Percentiles rank a stretch among this genome's conserved stretches.
Conservation (phyloP, 78 protist genomes). For the Dictyostelium citrinum region DNA sequence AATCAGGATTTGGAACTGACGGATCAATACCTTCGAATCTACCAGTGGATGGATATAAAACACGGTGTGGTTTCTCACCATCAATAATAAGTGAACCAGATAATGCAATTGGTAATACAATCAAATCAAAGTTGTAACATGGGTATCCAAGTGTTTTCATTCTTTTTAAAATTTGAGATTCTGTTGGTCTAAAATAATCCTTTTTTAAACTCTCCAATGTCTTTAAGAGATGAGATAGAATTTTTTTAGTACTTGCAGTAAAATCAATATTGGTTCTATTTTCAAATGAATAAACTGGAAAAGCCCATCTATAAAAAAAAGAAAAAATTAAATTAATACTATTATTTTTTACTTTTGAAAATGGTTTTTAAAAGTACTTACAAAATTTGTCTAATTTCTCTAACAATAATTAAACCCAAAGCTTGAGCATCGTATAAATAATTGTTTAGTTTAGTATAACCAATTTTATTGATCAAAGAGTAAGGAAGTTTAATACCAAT, state of each 20-base stretch:
- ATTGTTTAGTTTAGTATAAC: conserved; percentile 48
- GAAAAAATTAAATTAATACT: neutral
- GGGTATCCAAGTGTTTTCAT: conserved; percentile 63
- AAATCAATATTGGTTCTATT: neutral
- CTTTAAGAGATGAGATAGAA: conserved; percentile 34
- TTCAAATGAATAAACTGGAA: conserved; percentile 21
- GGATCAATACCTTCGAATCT: conserved; percentile 73
- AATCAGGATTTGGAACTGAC: conserved; percentile 68
- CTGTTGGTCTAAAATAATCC: conserved; percentile 70
- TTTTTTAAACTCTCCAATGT: conserved; percentile 54
- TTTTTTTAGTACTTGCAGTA: conserved; percentile 22
- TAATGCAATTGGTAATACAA: conserved; percentile 30
- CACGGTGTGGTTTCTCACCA: conserved; percentile 61
- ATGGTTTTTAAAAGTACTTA: neutral
- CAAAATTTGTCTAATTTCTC: conserved; percentile 70
- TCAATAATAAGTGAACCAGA: conserved; percentile 34
- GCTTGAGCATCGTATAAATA: conserved; percentile 66
- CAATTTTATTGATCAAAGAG: conserved; percentile 18
- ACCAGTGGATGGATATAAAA: conserved; percentile 66
- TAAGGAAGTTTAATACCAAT: conserved; percentile 58
- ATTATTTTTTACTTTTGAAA: neutral
- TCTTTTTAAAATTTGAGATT: conserved; percentile 63
- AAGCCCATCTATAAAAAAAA: conserved; percentile 61
- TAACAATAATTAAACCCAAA: conserved; percentile 43
- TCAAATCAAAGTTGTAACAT: conserved; percentile 42